These are phyloP conservation scores for Dactylellina sp. DNA, from an alignment of 2,329 filamentous ascomycete genomes.

Conservation along the genomic window DNA sequence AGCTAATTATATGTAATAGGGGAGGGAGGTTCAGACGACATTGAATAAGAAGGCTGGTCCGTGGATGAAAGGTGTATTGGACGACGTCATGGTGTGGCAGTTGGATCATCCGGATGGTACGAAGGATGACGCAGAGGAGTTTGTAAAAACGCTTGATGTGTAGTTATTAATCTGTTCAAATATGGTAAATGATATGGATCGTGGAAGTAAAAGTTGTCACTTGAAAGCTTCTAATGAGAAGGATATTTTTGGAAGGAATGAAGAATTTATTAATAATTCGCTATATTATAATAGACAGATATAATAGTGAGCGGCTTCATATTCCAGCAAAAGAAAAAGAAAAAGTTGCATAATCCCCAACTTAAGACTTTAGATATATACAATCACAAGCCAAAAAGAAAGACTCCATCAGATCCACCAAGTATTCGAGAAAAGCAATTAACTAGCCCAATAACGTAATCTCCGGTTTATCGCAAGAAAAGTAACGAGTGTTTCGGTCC, in stretches of 20 bases:
- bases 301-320: slow-evolving; percentile 3
- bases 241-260: slow-evolving; percentile 14
- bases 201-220: background rate
- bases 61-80: slow-evolving; percentile 86
- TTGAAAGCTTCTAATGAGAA: no score
- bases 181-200: background rate
- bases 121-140: slow-evolving; percentile 66
- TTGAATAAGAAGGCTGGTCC: slow-evolving; percentile 78
- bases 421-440: no score
- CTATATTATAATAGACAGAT: slow-evolving; percentile 15
- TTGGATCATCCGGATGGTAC: slow-evolving; percentile 78
- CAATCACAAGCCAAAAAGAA: background rate
- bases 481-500: background rate
- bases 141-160: slow-evolving; percentile 19
- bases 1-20: slow-evolving; percentile 73
- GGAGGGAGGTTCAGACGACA: slow-evolving; percentile 76
- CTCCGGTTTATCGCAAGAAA: background rate
- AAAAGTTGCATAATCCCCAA: slow-evolving; percentile 16
- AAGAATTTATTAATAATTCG: slow-evolving; percentile 38
- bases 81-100: slow-evolving; percentile 88
- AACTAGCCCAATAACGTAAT: no score
- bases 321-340: slow-evolving; percentile 26
- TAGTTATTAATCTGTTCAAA: background rate
- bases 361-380: slow-evolving; percentile 7
- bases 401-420: slow-evolving; percentile 28